Percentiles rank a stretch among this genome's conserved stretches.
Evolutionary conservation across 768 basidiomycete genomes (phyloP).

Genomic region (Rhodotorula graminis): DNA sequence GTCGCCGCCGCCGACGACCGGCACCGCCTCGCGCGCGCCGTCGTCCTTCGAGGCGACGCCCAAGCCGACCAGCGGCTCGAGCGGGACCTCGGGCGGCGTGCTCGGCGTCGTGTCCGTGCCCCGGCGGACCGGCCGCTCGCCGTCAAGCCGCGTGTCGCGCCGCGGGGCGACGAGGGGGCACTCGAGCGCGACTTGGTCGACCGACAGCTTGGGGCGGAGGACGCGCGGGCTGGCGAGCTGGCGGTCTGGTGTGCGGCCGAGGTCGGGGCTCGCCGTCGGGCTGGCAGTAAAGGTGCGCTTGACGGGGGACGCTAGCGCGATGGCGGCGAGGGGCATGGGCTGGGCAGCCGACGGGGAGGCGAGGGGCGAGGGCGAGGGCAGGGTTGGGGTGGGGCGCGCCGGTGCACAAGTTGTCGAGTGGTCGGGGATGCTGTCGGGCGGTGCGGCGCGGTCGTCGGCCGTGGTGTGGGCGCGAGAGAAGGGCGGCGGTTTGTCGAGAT

Average conservation of each 20-base stretch:
- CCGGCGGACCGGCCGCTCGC: too few species aligned
- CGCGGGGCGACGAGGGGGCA: too few species aligned
- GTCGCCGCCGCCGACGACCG: background rate
- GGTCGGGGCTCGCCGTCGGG: conserved; percentile 2
- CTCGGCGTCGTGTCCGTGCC: conserved; percentile 2
- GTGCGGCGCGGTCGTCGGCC: too few species aligned
- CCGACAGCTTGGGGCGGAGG: conserved; percentile 13
- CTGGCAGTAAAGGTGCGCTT: background rate
- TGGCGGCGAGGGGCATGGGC: background rate
- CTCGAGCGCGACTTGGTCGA: background rate
- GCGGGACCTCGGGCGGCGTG: conserved; percentile 13
- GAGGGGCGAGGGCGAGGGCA: background rate
- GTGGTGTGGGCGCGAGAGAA: too few species aligned
- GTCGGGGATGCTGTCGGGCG: too few species aligned
- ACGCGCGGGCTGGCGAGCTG: conserved; percentile 10
- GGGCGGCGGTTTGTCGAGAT: too few species aligned
- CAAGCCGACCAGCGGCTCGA: background rate
- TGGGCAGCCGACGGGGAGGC: background rate
- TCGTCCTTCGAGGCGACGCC: background rate
- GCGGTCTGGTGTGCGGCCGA: too few species aligned
- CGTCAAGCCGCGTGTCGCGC: too few species aligned
- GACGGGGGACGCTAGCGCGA: background rate
- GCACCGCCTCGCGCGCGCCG: background rate
- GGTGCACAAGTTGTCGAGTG: too few species aligned
- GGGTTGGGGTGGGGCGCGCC: background rate